Evolutionary conservation across 2,329 filamentous ascomycete genomes (phyloP).

Genomic region (Tolypocladium amazonense): DNA sequence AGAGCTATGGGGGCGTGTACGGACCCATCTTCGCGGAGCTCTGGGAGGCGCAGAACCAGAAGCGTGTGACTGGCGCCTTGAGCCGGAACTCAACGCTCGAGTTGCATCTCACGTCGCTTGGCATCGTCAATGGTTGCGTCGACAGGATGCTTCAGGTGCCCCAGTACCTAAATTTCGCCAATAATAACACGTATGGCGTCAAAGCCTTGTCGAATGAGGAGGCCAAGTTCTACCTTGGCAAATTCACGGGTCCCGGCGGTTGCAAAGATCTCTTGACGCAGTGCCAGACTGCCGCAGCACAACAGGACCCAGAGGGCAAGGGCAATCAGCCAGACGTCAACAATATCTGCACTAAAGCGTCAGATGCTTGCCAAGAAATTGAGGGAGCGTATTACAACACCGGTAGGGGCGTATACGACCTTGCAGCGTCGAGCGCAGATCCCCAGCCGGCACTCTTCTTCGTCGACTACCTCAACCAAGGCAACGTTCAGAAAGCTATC

Average conservation of each 20-base stretch:
- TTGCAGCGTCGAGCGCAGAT: slow-evolving; percentile 43
- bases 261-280: slow-evolving; percentile 41
- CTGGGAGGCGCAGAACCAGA: slow-evolving; percentile 51
- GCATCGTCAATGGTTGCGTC: slow-evolving; percentile 62
- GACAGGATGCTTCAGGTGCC: slow-evolving; percentile 53
- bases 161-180: slow-evolving; percentile 45
- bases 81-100: slow-evolving; percentile 41
- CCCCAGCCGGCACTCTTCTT: slow-evolving; percentile 55
- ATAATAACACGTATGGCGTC: slow-evolving; percentile 57
- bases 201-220: slow-evolving; percentile 41
- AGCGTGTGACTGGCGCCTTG: slow-evolving; percentile 37
- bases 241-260: slow-evolving; percentile 24
- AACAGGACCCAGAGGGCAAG: slow-evolving; percentile 27
- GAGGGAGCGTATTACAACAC: slow-evolving; percentile 45
- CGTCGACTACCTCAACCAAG: slow-evolving; percentile 53
- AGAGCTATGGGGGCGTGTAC: slow-evolving; percentile 63
- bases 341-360: slow-evolving; percentile 42
- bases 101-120: slow-evolving; percentile 51
- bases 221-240: slow-evolving; percentile 32
- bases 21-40: slow-evolving; percentile 51
- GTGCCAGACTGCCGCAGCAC: slow-evolving; percentile 35
- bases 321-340: slow-evolving; percentile 28
- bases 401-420: slow-evolving; percentile 49
- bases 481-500: slow-evolving; percentile 44
- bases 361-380: slow-evolving; percentile 33